Evolutionary conservation across 192 early-diverging fungal species (phyloP), one percentile per base, ranked within the genome.

Genomic region (Coemansia erecta): DNA sequence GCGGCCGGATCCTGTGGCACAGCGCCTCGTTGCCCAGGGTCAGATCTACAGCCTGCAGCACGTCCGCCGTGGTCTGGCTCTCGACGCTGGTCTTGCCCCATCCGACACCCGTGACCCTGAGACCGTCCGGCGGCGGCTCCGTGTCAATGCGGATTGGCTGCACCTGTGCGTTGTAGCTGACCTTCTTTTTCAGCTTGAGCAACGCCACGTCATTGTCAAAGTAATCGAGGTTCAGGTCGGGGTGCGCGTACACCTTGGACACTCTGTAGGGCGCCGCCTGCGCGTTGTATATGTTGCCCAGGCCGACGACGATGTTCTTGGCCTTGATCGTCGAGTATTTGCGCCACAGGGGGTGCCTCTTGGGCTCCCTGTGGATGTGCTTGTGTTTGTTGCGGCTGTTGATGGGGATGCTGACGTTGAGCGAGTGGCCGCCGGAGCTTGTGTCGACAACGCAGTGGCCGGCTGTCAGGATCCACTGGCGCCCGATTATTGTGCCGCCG

Each of bases 181-280:
- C 47, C 46, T 70, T 71, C 19, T 58, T 65, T 21, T 66, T 59
- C 22, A 82, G 72, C 41, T 79, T 79, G 14, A 82, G 40, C 43
- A 82, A 51, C 44, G 76, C 81, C 31, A 82, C 66, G 41, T 82
- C 81, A 66, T 82, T 75, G 56, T 72, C 72, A 42, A 79, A 68
- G 43, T 73, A 71, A 39, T 74, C 68, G 7, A 75, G 61, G 48
- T 80, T 69, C 10, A 80, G 26, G 12, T 63, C 55, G 0, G 67
- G 68, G 37, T 80, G 71, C 11, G 60, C 63, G 47, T 65, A 42
- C 14, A 80, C 72, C 11, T 75, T 53, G 18, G 60, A 61, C 3
- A 75, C 77, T 17, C 54, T 60, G 19, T 64, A 54, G 0, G 57
- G 56, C 0, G n/a, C 8, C 0, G 53, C 31, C 3, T 53, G 24